Conservation (phyloP, 805 yeast genomes). For the Nakazawaea ishiwadae region DNA sequence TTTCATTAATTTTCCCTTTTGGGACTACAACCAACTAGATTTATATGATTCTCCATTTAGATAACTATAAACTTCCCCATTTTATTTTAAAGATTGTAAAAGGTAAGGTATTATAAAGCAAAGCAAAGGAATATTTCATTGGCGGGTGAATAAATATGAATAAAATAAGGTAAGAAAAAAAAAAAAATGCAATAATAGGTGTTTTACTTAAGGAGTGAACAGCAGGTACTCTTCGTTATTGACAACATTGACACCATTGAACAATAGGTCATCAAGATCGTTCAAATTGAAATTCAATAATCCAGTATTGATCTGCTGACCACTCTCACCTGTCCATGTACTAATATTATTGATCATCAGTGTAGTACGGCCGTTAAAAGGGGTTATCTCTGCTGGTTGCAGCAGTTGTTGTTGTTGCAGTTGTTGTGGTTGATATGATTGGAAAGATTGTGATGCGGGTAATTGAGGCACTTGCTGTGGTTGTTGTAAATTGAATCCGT, state of each 20-base stretch:
- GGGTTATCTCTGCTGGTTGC: constrained; percentile 25
- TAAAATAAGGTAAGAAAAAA: no score
- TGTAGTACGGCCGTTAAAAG: constrained; percentile 44
- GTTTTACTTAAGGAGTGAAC: constrained; percentile 8
- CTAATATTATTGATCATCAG: constrained; percentile 59
- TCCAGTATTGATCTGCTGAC: constrained; percentile 34
- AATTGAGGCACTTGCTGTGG: constrained; percentile 1
- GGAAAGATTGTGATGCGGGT: background rate
- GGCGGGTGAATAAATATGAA: no score
- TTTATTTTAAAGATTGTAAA: no score
- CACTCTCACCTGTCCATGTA: constrained; percentile 51
- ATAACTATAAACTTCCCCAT: no score
- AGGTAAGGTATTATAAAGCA: no score
- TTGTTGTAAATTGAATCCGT: constrained; percentile 22
- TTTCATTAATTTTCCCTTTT: constrained; percentile 11
- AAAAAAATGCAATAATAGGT: no score
- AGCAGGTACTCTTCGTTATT: constrained; percentile 8
- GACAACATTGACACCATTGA: constrained; percentile 6
- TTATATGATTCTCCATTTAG: no score
- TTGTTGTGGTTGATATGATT: constrained; percentile 10
- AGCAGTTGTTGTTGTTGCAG: constrained; percentile 12
- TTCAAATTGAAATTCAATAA: constrained; percentile 17
- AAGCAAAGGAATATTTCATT: no score
- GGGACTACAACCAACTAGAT: no score
- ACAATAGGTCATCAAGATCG: constrained; percentile 11